These are phyloP conservation scores for Botrytis cinerea DNA, from an alignment of 2,329 filamentous ascomycete genomes.

Conservation along the genomic window DNA sequence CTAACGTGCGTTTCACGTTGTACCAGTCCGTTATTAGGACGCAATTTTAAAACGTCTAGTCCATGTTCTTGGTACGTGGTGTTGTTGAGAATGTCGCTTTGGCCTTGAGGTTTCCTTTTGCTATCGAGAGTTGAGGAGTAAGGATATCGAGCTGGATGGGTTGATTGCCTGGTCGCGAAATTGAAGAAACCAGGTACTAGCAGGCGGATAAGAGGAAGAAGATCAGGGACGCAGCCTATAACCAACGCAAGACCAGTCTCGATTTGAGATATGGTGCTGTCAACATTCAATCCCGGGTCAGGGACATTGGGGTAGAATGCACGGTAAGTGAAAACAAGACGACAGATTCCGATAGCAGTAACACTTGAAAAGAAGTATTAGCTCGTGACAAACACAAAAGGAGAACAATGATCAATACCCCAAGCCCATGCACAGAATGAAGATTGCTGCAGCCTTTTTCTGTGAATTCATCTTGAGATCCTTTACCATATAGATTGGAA, in stretches of 20 bases:
- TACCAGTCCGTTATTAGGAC: background rate
- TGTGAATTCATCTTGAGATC: slow-evolving; percentile 27
- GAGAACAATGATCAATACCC: slow-evolving; percentile 19
- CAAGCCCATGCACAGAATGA: slow-evolving; percentile 26
- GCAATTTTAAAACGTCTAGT: slow-evolving; percentile 1
- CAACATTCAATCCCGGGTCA: slow-evolving; percentile 29
- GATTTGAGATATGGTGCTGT: slow-evolving; percentile 32
- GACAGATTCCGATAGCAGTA: slow-evolving; percentile 30
- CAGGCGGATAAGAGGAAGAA: background rate
- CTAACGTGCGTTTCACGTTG: slow-evolving; percentile 2
- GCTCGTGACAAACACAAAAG: background rate
- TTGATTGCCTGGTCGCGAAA: background rate
- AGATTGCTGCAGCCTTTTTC: slow-evolving; percentile 28
- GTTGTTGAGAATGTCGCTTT: background rate
- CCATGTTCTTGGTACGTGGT: background rate
- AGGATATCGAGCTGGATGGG: background rate
- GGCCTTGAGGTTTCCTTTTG: background rate
- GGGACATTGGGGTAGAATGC: slow-evolving; percentile 23
- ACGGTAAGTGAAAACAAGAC: slow-evolving; percentile 25
- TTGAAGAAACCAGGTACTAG: background rate
- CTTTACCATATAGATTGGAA: slow-evolving; percentile 33
- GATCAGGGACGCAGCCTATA: slow-evolving; percentile 25
- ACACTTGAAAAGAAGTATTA: slow-evolving; percentile 25
- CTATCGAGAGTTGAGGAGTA: background rate
- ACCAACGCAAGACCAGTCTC: slow-evolving; percentile 31